Percentiles rank a stretch among this genome's conserved stretches.
These are phyloP conservation scores for Emmonsiellopsis sp. DNA, from an alignment of 2,329 filamentous ascomycete genomes.

Conservation along the genomic window DNA sequence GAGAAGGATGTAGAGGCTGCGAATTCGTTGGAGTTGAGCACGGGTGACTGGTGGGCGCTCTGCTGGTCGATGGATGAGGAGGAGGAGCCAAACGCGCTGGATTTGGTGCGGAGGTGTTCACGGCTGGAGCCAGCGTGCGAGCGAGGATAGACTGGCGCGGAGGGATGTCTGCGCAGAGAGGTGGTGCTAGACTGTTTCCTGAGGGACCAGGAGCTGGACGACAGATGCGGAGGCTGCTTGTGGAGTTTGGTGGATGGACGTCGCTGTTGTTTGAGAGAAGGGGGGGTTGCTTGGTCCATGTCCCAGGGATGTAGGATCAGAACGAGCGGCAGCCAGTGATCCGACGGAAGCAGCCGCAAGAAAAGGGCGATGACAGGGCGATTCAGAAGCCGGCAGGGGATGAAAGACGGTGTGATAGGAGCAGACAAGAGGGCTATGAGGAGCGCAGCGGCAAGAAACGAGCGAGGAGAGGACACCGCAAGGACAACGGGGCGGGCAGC, in stretches of 20 bases:
- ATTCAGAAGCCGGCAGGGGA: too few species aligned
- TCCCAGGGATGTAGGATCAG: conserved; percentile 2
- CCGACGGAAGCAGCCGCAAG: too few species aligned
- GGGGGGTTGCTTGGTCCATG: conserved; percentile 10
- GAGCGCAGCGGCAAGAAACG: too few species aligned
- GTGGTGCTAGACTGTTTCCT: conserved; percentile 35
- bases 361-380: too few species aligned
- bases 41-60: conserved; percentile 32
- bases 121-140: conserved; percentile 30
- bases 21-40: conserved; percentile 25
- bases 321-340: too few species aligned
- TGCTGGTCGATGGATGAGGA: conserved; percentile 40
- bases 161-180: conserved; percentile 39
- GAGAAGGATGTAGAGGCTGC: conserved; percentile 19
- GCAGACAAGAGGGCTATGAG: too few species aligned
- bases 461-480: too few species aligned
- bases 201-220: conserved; percentile 28
- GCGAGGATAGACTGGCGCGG: conserved; percentile 37
- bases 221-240: conserved; percentile 36
- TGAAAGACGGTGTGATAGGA: too few species aligned
- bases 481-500: too few species aligned
- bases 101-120: conserved; percentile 37
- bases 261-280: conserved; percentile 8
- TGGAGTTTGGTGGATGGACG: conserved; percentile 35
- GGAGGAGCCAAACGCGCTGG: conserved; percentile 39